Evolutionary conservation across 2,329 filamentous ascomycete genomes (phyloP).

Genomic region (Aspergillus fijiensis): DNA sequence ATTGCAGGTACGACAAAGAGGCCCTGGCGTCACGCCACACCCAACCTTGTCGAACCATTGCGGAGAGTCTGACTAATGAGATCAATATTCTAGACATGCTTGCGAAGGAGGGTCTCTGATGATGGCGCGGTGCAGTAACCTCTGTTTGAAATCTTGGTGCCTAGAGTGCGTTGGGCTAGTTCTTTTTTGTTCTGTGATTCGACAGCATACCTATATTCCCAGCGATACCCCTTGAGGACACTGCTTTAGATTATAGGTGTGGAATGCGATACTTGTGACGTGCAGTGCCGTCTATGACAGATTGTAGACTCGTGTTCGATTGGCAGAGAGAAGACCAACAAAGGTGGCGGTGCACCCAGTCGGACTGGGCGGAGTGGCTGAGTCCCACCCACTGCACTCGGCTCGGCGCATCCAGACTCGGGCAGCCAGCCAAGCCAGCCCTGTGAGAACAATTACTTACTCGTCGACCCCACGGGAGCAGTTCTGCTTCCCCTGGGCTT

Average conservation of each 20-base stretch:
- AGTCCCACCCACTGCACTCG: not conserved
- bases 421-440: slow-evolving; percentile 6
- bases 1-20: slow-evolving; percentile 54
- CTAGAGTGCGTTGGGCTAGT: slow-evolving; percentile 12
- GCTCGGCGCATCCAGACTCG: not conserved
- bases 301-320: not conserved
- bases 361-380: not conserved
- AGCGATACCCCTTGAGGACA: slow-evolving; percentile 9
- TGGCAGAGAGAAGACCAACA: not conserved
- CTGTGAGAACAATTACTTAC: not conserved
- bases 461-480: not conserved
- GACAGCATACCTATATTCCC: slow-evolving; percentile 6
- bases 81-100: slow-evolving; percentile 58
- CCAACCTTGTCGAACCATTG: slow-evolving; percentile 1
- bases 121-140: slow-evolving; percentile 14
- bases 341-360: slow-evolving; percentile 3
- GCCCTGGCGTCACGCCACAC: slow-evolving; percentile 3
- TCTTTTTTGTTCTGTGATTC: not conserved
- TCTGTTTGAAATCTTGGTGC: slow-evolving; percentile 19
- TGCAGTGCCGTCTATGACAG: not conserved
- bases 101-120: slow-evolving; percentile 61
- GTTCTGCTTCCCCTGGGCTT: slow-evolving; percentile 3
- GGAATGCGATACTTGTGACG: too few relatives aligned
- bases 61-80: not conserved
- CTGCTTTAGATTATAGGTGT: not conserved